Conservation (phyloP, 257 asterid species). For the Prunella vulgaris region DNA sequence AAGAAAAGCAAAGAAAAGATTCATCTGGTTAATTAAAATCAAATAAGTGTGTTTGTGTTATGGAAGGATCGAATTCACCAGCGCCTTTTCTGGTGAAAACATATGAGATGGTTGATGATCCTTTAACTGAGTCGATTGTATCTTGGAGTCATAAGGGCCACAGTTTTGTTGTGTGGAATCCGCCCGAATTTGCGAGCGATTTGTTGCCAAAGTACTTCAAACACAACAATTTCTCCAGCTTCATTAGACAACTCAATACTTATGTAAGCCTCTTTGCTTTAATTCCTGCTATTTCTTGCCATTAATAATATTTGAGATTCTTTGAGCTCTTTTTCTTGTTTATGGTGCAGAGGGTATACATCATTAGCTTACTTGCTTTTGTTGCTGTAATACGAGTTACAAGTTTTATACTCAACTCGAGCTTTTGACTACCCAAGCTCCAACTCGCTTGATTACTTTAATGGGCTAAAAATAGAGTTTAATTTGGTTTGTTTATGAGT, state of each 20-base stretch:
- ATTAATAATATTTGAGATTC: too few species aligned
- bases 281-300: neutral
- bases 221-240: constrained; percentile 92
- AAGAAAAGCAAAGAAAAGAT: neutral
- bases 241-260: constrained; percentile 88
- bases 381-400: too few species aligned
- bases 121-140: constrained; percentile 50
- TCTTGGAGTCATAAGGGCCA: constrained; percentile 66
- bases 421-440: too few species aligned
- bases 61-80: constrained; percentile 71
- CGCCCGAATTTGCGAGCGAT: constrained; percentile 80
- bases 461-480: too few species aligned
- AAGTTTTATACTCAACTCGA: too few species aligned
- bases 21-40: neutral
- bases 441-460: too few species aligned
- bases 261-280: constrained; percentile 52
- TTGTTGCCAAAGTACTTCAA: constrained; percentile 85
- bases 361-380: neutral
- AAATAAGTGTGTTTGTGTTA: too few species aligned
- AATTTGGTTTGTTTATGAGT: too few species aligned
- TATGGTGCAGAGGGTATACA: neutral
- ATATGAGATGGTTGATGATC: constrained; percentile 84
- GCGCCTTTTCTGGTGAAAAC: constrained; percentile 90
- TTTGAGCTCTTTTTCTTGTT: neutral
- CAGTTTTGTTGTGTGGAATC: constrained; percentile 88